Evolutionary conservation across 208 protist species (phyloP), one percentile per base, ranked within the genome.

Genomic region (Acanthamoeba royreba): DNA sequence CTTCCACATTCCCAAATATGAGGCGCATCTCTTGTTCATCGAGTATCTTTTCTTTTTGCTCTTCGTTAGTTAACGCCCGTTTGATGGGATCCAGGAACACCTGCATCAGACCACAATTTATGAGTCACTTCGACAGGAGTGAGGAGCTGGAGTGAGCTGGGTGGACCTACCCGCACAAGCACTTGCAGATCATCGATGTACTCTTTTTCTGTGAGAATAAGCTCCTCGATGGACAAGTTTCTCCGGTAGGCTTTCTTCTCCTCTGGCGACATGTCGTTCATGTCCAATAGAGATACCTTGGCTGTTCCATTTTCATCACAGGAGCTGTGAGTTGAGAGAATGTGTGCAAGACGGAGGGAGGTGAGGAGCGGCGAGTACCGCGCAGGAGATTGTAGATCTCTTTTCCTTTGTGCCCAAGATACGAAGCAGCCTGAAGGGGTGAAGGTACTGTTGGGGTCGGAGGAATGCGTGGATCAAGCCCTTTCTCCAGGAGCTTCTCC

Each of bases 161-260:
- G 45, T 52, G 13, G 8, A 45, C 17, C 31, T 90, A 90, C 83
- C 47, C 58, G 38, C 22, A 92, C 55, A 19, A 92, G 86, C 5
- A 92, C 28, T 19, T 74, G 53, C 38, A 92, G 86, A 15, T 92
- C 86, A n/a, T 92, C 42, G 28, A 92, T 92, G 58, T 92, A 92
- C 31, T 92, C 86, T 40, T 92, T 74, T 35, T 92, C 86, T 28
- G 86, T 92, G 55, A 92, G n/a, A 25, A 92, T 40, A n/a, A 92
- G 58, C 61, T 92, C 86, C 31, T 92, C 86, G 86, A 92, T 92
- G 31, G 58, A 19, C 86, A 92, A 42, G 17, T 77, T 92, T 22
- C 61, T 22, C 11, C 86, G 86, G n/a, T 92, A 74, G 22, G 28
- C n/a, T 25, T 52, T 69, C 58, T 92, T 66, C 86, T 92, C 55